Conservation (phyloP, 495 filamentous ascomycete genomes). For the Penicillium ucsense region DNA sequence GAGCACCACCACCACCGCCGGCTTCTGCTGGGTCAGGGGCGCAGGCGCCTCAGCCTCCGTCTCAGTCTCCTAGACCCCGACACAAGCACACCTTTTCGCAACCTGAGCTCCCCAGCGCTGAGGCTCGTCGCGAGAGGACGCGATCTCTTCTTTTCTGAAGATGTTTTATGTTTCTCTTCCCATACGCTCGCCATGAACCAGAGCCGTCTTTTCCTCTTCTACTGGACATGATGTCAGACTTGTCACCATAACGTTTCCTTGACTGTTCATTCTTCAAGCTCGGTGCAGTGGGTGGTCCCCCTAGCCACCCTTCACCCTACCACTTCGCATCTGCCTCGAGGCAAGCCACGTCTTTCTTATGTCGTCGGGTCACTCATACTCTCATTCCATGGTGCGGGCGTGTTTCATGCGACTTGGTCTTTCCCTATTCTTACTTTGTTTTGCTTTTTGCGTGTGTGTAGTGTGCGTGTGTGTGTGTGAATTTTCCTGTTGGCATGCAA, state of each 20-base stretch:
- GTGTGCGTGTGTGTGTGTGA: too few relatives aligned
- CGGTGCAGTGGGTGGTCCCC: background rate
- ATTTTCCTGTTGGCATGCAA: too few relatives aligned
- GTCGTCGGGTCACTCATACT: background rate
- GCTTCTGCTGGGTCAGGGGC: constrained; percentile 20
- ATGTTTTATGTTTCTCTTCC: too few relatives aligned
- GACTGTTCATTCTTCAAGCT: constrained; percentile 6
- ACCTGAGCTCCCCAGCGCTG: constrained; percentile 28
- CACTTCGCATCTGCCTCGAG: constrained; percentile 4
- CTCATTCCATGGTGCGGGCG: constrained; percentile 10
- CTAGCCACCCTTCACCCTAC: background rate
- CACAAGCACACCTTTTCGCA: constrained; percentile 39
- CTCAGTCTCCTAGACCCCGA: constrained; percentile 20
- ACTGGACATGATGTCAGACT: constrained; percentile 19
- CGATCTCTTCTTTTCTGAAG: constrained; percentile 36
- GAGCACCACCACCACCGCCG: constrained; percentile 10
- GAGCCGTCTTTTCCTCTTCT: constrained; percentile 15
- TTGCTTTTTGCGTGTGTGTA: constrained; percentile 2
- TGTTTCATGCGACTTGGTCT: constrained; percentile 18
- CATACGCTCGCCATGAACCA: constrained; percentile 3
- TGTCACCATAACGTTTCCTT: constrained; percentile 22
- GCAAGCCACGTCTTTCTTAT: constrained; percentile 4
- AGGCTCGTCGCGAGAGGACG: constrained; percentile 35
- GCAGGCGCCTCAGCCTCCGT: constrained; percentile 18
- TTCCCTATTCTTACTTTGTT: constrained; percentile 7